These are phyloP conservation scores for Sporothrix sp. DNA, from an alignment of 2,329 filamentous ascomycete genomes.

Conservation along the genomic window DNA sequence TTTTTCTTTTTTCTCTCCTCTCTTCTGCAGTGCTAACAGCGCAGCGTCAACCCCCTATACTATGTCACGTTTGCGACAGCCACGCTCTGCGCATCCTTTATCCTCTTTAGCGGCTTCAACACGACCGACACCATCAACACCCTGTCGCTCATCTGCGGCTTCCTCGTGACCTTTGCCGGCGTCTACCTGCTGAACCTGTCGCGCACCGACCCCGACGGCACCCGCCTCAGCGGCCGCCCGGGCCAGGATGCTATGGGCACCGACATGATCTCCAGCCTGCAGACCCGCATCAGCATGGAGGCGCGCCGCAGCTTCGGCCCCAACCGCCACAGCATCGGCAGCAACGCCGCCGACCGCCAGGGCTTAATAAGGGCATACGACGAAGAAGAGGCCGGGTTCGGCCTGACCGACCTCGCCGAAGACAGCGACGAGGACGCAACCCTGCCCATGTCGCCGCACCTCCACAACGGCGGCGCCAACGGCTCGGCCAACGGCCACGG, in stretches of 20 bases:
- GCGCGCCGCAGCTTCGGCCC: conserved; percentile 56
- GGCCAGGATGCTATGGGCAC: conserved; percentile 75
- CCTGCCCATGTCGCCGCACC: conserved; percentile 29
- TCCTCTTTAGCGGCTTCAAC: conserved; percentile 93
- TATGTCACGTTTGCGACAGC: conserved; percentile 97
- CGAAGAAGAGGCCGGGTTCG: conserved; percentile 68
- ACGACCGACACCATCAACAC: conserved; percentile 87
- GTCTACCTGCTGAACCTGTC: conserved; percentile 97
- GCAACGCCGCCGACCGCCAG: conserved; percentile 60
- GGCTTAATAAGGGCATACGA: conserved; percentile 85
- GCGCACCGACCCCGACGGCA: conserved; percentile 77
- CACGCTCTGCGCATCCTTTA: conserved; percentile 88
- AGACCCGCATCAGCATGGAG: conserved; percentile 92
- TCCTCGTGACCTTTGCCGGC: conserved; percentile 88
- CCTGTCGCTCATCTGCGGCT: conserved; percentile 82
- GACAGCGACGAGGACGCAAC: conserved; percentile 57
- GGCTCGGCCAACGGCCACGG: conserved; percentile 18
- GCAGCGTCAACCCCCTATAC: conserved; percentile 87
- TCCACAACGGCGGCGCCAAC: conserved; percentile 36
- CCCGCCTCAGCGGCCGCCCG: conserved; percentile 49
- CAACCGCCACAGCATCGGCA: conserved; percentile 53
- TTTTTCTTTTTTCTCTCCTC: too few relatives aligned
- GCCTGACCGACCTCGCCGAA: conserved; percentile 68
- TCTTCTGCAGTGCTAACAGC: conserved; percentile 25
- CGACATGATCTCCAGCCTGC: conserved; percentile 79